Evolutionary conservation across 106 monocot species (phyloP), one percentile per base, ranked within the genome.

Genomic region (Platanthera guangdongensis): DNA sequence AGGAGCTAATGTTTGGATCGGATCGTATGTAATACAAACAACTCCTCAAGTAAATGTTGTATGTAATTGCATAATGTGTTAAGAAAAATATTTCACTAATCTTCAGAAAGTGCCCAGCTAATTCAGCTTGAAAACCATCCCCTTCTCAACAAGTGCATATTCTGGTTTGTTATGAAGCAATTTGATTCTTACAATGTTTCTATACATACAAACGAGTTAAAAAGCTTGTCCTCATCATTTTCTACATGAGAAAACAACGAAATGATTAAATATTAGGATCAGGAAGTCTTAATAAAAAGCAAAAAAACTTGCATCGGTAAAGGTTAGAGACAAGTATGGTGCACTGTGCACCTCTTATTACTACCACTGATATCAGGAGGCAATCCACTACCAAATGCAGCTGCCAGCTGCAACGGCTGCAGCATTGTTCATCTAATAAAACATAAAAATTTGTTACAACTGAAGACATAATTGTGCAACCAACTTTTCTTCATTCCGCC

Each of bases 71-170:
- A 63, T 63, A 25, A 22, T 25, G 8, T 22, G 5, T 63, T 63
- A 18, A 30, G 30, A 10, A 25, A 25, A 25, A 63, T 3, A 9
- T 65, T 65, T 28, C 7, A 65, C 22, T 2, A 74, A 92, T 92
- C 89, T 86, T 92, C 76, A 95, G 81, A 52, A 86, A 92, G n/a
- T n/a, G n/a, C n/a, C n/a, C n/a, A n/a, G n/a, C n/a, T n/a, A n/a
- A n/a, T n/a, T 95, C 95, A 68, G 95, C 90, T 85, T 95, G 95
- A 77, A 95, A 92, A 11, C 92, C 95, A 84, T 95, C 95, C 50
- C 76, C 89, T 92, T 88, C 78, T 95, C 85, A 75, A 95, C 77
- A 51, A 95, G 90, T 10, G 92, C 92, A 80, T 95, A 92, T 84
- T 95, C 95, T 25, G 95, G 95, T 77, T 95, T 95, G 62, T 95